phyloP scores from a whole-genome alignment of 345 rosid species.

The Tarenaya hassleriana region DNA sequence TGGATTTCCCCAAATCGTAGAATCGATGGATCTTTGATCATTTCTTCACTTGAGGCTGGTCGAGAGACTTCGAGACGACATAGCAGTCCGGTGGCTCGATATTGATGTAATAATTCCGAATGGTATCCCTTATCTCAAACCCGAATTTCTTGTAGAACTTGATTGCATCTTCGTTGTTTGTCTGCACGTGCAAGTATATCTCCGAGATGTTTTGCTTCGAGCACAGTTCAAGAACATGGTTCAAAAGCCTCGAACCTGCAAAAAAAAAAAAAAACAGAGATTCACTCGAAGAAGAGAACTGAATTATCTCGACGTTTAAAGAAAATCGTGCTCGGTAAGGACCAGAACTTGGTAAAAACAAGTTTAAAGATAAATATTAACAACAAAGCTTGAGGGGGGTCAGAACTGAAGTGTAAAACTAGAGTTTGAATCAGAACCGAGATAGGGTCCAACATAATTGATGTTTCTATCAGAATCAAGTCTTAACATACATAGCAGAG shows the following conservation, averaged over 20 bases:
- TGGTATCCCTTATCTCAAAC: slow-evolving; percentile 77
- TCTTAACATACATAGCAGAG: neutral
- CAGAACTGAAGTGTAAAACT: too few species aligned
- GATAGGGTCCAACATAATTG: neutral
- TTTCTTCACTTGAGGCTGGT: slow-evolving; percentile 47
- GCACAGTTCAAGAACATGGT: slow-evolving; percentile 79
- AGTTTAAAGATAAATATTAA: too few species aligned
- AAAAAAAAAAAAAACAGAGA: slow-evolving; percentile 10
- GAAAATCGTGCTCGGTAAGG: too few species aligned
- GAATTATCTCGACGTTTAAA: neutral
- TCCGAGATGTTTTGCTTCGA: slow-evolving; percentile 63
- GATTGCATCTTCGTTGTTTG: slow-evolving; percentile 94
- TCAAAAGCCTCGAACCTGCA: slow-evolving; percentile 82
- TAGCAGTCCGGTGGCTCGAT: slow-evolving; percentile 85
- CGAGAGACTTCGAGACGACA: slow-evolving; percentile 57
- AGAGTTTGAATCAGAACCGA: too few species aligned
- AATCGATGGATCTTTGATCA: slow-evolving; percentile 21
- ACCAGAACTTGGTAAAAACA: too few species aligned
- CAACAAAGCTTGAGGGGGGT: too few species aligned
- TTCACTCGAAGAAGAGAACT: neutral
- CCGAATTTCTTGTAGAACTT: slow-evolving; percentile 91
- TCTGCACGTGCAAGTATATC: slow-evolving; percentile 95
- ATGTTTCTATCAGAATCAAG: slow-evolving; percentile 6
- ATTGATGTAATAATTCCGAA: slow-evolving; percentile 75
- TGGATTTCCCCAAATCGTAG: slow-evolving; percentile 16